Evolutionary conservation across 805 yeast species (phyloP), one percentile per base, ranked within the genome.

Genomic region (Hanseniaspora jakobsenii): DNA sequence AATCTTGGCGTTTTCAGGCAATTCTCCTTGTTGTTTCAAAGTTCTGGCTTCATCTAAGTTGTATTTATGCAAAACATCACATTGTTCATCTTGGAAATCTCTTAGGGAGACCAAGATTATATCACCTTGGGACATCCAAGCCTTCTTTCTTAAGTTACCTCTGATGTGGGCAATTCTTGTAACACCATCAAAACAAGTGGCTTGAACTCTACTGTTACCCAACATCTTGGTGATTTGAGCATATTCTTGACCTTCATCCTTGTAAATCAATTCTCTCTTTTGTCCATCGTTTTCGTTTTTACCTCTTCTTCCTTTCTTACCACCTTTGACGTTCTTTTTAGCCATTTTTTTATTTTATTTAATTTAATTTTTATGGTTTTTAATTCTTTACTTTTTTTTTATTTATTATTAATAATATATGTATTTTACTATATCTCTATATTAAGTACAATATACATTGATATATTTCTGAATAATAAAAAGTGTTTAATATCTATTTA

Each of bases 101-200:
- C 99, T 86, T 57, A 91, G 75, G 6, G 95, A 87, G 38, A 89
- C 91, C 60, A 91, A 71, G 55, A 91, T 85, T 56, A 91, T 91
- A 63, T 91, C 99, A 70, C 98, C 98, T 65, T 86, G 97, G 38
- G 83, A 83, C 85, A 91, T 87, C 99, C 99, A 91, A 50, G 91
- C 98, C 76, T 89, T 91, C 80, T 91, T 91, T 75, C 99, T 83
- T 69, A 91, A 75, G 64, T 91, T 91, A 58, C 99, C 99, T 74
- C 99, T 84, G 60, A 91, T 91, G 62, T 89, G 98, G 16, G 94
- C 98, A 76, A 86, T 75, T 71, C 99, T 79, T 63, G 78, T 83
- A 55, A 72, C 71, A 52, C 94, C 95, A 61, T 91, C 99, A 60
- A 91, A 91, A 69, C 98, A 91, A 40, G 78, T 65, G 45, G 94